These are phyloP conservation scores for Diaporthe citri DNA, from an alignment of 2,329 filamentous ascomycete genomes.

Conservation along the genomic window DNA sequence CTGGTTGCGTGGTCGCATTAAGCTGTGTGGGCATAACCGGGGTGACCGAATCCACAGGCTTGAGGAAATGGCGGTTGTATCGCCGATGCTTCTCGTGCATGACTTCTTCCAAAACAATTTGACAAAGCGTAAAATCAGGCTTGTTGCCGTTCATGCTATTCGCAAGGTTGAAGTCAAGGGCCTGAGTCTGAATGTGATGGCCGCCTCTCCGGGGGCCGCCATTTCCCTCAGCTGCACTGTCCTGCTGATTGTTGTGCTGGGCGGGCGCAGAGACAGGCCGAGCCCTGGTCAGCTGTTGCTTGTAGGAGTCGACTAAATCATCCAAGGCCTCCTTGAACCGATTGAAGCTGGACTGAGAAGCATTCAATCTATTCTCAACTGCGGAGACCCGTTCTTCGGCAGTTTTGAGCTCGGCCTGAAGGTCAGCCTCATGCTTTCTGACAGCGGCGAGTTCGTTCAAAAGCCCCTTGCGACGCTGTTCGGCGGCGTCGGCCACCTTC, in stretches of 20 bases:
- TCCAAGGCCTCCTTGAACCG: not conserved
- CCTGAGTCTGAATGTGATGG: not conserved
- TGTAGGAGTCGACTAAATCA: not conserved
- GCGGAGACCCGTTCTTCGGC: not conserved
- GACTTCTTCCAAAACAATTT: not conserved
- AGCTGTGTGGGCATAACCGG: not conserved
- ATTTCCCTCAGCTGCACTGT: not conserved
- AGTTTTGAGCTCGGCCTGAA: not conserved
- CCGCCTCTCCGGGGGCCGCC: not conserved
- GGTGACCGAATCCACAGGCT: not conserved
- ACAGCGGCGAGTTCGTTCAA: not conserved
- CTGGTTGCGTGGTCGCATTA: not conserved
- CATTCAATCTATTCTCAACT: not conserved
- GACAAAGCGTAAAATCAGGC: not conserved
- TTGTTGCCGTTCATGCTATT: no score
- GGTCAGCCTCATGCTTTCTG: not conserved
- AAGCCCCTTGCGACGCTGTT: rapidly evolving
- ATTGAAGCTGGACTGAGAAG: not conserved
- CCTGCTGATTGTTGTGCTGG: not conserved
- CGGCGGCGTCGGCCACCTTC: not conserved
- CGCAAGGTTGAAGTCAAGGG: not conserved
- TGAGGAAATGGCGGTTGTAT: not conserved
- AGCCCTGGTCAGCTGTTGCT: not conserved
- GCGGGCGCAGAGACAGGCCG: not conserved
- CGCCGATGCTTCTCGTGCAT: not conserved